Conservation (phyloP, 495 filamentous ascomycete genomes). For the Podospora anserina region DNA sequence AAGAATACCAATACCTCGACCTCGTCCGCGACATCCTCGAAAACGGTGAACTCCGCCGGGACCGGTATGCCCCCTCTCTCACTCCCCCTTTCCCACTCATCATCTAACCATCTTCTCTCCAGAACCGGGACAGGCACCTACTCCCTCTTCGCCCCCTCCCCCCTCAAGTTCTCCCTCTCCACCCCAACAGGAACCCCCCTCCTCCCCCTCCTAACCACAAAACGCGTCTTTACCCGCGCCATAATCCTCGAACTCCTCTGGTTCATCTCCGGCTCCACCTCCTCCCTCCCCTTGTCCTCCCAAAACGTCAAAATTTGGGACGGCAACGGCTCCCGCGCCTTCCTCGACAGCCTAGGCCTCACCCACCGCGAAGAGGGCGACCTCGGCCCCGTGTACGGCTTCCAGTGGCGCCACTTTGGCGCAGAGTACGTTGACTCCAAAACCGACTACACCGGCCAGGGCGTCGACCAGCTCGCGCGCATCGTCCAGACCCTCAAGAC, state of each 20-base stretch:
- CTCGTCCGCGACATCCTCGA: conserved; percentile 33
- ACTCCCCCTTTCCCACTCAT: neutral
- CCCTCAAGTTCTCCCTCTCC: conserved; percentile 76
- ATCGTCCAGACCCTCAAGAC: conserved; percentile 77
- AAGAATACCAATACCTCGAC: conserved; percentile 36
- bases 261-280: conserved; percentile 86
- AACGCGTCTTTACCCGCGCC: conserved; percentile 90
- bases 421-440: conserved; percentile 77
- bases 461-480: conserved; percentile 86
- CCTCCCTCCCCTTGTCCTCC: conserved; percentile 65
- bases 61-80: conserved; percentile 20
- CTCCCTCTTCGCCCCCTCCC: conserved; percentile 80
- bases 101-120: neutral
- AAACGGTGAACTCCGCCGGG: conserved; percentile 30
- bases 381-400: conserved; percentile 94
- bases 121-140: conserved; percentile 91
- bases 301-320: conserved; percentile 96
- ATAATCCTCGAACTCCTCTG: conserved; percentile 92
- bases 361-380: conserved; percentile 78
- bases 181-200: conserved; percentile 47
- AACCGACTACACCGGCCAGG: conserved; percentile 81
- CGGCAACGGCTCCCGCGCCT: conserved; percentile 86
- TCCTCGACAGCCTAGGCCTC: conserved; percentile 80
- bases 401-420: conserved; percentile 98
- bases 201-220: conserved; percentile 91